Base-by-base conservation (phyloP, 768 basidiomycete genomes). In the Rhizopogon rudus region DNA sequence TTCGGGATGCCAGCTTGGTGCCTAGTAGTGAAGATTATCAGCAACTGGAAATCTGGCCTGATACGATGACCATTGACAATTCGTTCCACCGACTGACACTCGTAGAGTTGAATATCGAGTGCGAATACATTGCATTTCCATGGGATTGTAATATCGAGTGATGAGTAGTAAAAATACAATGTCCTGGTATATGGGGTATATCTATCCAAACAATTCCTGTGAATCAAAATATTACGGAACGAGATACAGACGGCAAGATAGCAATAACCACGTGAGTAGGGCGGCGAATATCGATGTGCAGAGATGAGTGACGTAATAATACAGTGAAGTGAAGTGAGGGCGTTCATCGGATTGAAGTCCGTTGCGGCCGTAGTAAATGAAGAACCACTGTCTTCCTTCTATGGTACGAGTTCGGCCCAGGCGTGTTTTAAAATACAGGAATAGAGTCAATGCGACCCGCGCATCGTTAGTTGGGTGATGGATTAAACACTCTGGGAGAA, bases 401-500 rank as follows among this genome's bases (percentile, higher is more conserved):
- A 12, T 3, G 33, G 10, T 35, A 12, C 20, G 20, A 2, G 20
- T 20, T 20, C 20, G 20, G 20, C 2, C 20, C 20, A 20, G 20
- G 20, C 16, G 29, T 14, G 14, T 33, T 33, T 35, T 4, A 13
- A 48, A 20, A 48, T 48, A 35, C 33, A 17, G 13, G 35, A 20
- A 49, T 7, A 20, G 33, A 40, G 46, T 14, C 33, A 13, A 49
- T 20, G 33, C 33, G 33, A 16, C 46, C 45, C n/a, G 33, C 33
- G 33, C 46, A 33, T 7, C 17, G 7, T 31, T 31, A 48, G 46
- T 16, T 39, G 29, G 29, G 29, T 31, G 16, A 40, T 3, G 8
- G 33, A 49, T 69, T 53, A 70, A 9, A 53, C 60, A n/a, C 50
- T 51, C 5, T 56, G 53, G 16, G 57, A 31, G 25, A 74, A 63